Percentiles rank a stretch among this genome's conserved stretches.
These are phyloP conservation scores for Rhizomucor pusillus DNA, from an alignment of 371 early-diverging fungal species.

Conservation along the genomic window DNA sequence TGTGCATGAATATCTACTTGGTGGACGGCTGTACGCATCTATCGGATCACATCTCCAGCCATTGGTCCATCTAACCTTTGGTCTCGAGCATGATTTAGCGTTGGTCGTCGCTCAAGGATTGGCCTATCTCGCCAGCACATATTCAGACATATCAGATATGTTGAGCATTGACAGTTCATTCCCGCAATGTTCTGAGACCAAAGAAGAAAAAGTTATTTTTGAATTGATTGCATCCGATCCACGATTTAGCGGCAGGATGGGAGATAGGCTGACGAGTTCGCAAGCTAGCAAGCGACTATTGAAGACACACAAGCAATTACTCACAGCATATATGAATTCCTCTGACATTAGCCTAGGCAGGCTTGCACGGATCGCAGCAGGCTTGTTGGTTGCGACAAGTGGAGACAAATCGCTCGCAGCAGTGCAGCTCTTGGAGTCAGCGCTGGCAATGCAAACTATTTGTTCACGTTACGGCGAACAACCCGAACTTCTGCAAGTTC, in stretches of 20 bases:
- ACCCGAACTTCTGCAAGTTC: slow-evolving; percentile 10
- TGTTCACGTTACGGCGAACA: slow-evolving; percentile 1
- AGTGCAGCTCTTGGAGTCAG: slow-evolving; percentile 31
- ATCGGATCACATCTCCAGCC: slow-evolving; percentile 42
- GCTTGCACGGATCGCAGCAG: slow-evolving; percentile 18
- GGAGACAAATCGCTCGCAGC: slow-evolving; percentile 16
- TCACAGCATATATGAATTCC: slow-evolving; percentile 17
- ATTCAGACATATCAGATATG: slow-evolving; percentile 9
- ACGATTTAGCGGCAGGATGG: slow-evolving; percentile 36
- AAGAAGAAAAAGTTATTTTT: slow-evolving; percentile 17
- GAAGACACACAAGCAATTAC: slow-evolving; percentile 26
- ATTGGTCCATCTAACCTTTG: slow-evolving; percentile 37
- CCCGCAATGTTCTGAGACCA: neutral
- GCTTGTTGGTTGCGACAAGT: slow-evolving; percentile 9
- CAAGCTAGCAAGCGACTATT: slow-evolving; percentile 25
- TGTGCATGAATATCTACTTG: slow-evolving; percentile 22
- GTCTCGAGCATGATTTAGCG: slow-evolving; percentile 30
- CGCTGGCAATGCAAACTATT: slow-evolving; percentile 26
- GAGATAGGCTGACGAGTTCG: slow-evolving; percentile 24
- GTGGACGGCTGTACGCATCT: slow-evolving; percentile 14
- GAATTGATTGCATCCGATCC: slow-evolving; percentile 29
- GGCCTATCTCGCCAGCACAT: slow-evolving; percentile 33
- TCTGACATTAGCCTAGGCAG: neutral
- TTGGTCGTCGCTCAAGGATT: slow-evolving; percentile 30
- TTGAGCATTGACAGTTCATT: neutral